Conservation (phyloP, 345 rosid genomes). For the Sisymbrium altissimum region DNA sequence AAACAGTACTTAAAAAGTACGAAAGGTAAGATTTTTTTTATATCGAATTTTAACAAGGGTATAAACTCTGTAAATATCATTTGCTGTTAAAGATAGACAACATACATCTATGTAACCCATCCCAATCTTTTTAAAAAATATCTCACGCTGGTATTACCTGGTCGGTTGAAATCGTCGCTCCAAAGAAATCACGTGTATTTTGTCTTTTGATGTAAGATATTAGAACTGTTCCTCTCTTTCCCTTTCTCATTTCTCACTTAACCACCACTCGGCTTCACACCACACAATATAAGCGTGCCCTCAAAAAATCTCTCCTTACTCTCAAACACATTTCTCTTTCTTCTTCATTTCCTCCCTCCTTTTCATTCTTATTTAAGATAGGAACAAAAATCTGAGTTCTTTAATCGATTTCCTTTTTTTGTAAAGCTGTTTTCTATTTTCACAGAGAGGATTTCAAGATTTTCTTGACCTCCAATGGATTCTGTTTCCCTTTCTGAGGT, state of each 20-base stretch:
- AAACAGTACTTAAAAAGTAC: too few species aligned
- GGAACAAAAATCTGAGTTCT: background rate
- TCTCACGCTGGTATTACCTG: background rate
- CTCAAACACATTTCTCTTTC: constrained; percentile 4
- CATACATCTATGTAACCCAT: background rate
- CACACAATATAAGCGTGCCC: constrained; percentile 31
- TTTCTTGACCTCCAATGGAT: constrained; percentile 41
- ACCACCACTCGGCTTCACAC: constrained; percentile 30
- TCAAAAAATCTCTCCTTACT: constrained; percentile 6
- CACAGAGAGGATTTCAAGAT: background rate
- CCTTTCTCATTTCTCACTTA: constrained; percentile 27
- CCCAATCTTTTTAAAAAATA: background rate
- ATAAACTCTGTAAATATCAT: background rate
- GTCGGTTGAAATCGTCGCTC: constrained; percentile 16
- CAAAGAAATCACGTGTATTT: constrained; percentile 25
- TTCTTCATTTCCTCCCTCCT: background rate
- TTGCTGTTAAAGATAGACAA: background rate
- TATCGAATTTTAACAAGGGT: background rate
- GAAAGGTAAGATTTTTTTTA: background rate
- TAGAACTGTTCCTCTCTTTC: constrained; percentile 1
- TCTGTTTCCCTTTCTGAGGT: constrained; percentile 38
- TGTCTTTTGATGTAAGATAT: constrained; percentile 23
- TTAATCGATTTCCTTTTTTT: background rate
- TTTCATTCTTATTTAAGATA: constrained; percentile 2
- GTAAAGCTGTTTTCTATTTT: background rate